phyloP scores from a whole-genome alignment of 1,284 basidiomycete species.

The Malassezia sp. region DNA sequence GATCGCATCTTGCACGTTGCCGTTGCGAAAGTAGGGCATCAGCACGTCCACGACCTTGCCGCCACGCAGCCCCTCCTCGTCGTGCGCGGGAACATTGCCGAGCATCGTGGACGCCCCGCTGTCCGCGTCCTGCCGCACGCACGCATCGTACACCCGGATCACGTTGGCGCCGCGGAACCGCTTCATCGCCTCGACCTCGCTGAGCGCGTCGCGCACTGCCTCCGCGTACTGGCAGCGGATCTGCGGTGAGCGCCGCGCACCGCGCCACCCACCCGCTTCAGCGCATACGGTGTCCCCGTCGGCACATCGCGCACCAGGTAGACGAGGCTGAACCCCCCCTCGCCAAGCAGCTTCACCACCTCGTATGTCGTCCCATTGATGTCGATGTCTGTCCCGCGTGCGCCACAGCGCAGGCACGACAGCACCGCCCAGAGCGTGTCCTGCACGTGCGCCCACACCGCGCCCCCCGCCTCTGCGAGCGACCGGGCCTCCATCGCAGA shows the following conservation, averaged over 20 bases:
- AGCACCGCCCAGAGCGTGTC: constrained; percentile 31
- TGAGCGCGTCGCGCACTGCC: constrained; percentile 40
- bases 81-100: constrained; percentile 28
- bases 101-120: constrained; percentile 19
- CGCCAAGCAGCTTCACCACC: constrained; percentile 36
- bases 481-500: constrained; percentile 2
- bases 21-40: constrained; percentile 70
- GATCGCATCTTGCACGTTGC: constrained; percentile 86
- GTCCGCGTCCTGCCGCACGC: constrained; percentile 37
- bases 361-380: constrained; percentile 38
- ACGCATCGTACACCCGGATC: constrained; percentile 42
- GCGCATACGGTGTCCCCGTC: constrained; percentile 37
- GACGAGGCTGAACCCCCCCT: constrained; percentile 36
- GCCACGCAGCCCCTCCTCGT: constrained; percentile 23
- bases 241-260: constrained; percentile 7
- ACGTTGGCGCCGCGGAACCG: constrained; percentile 44
- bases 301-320: constrained; percentile 38
- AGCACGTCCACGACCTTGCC: constrained; percentile 51
- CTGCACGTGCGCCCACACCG: constrained; percentile 14
- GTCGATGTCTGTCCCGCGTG: constrained; percentile 24
- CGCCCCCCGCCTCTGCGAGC: neutral
- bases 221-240: constrained; percentile 44
- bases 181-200: constrained; percentile 45
- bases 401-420: constrained; percentile 28
- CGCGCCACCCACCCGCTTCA: constrained; percentile 38